Conservation (phyloP, 768 basidiomycete genomes). For the Boletus tomentosulus region DNA sequence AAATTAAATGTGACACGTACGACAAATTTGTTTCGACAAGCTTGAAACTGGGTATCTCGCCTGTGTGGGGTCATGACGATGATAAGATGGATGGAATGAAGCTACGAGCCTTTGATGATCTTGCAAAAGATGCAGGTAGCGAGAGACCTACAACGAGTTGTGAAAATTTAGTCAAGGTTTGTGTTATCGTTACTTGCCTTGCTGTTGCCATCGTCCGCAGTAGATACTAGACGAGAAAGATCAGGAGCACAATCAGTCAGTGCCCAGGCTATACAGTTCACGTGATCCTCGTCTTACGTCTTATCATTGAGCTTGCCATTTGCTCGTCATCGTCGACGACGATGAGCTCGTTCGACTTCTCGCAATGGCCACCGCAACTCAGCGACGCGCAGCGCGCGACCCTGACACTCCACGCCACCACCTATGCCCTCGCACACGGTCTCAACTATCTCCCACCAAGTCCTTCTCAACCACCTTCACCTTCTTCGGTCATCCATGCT, state of each 20-base stretch:
- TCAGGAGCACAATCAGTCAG: background rate
- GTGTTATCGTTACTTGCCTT: constrained; percentile 13
- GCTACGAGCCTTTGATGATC: constrained; percentile 74
- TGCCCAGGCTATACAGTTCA: background rate
- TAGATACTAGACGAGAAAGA: too few species aligned
- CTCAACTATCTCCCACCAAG: constrained; percentile 73
- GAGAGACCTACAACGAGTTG: constrained; percentile 40
- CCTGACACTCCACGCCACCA: constrained; percentile 64
- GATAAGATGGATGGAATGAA: background rate
- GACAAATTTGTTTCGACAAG: constrained; percentile 70
- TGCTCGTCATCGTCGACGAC: background rate
- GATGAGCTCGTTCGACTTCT: constrained; percentile 41
- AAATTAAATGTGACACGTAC: constrained; percentile 37
- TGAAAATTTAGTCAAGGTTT: background rate
- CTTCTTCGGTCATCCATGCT: constrained; percentile 81
- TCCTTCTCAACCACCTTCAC: constrained; percentile 41
- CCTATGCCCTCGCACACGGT: constrained; percentile 82
- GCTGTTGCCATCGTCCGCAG: constrained; percentile 12
- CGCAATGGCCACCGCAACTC: constrained; percentile 74
- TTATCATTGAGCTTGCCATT: background rate
- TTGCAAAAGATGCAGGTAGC: constrained; percentile 88
- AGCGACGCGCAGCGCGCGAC: constrained; percentile 52
- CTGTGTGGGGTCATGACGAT: constrained; percentile 34
- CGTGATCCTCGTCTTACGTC: background rate
- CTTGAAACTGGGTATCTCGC: constrained; percentile 88